These are phyloP conservation scores for Phialophora chinensis DNA, from an alignment of 2,329 filamentous ascomycete species.

Conservation along the genomic window DNA sequence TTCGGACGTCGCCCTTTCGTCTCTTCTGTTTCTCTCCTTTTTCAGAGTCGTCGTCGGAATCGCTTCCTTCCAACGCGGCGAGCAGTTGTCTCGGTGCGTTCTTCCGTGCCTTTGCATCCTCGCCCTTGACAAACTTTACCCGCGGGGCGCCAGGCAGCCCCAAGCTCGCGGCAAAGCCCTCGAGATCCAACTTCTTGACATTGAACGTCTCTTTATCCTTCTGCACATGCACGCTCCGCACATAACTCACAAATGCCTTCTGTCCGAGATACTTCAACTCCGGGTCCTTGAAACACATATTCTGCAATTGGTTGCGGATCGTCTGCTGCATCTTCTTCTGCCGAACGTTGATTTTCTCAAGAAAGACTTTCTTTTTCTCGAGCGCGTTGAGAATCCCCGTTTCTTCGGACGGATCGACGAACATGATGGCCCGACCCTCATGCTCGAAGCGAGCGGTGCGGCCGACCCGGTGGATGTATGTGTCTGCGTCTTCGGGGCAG, in stretches of 20 bases:
- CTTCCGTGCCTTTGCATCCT: conserved; percentile 84
- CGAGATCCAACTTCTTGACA: conserved; percentile 79
- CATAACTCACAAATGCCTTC: conserved; percentile 93
- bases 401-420: conserved; percentile 91
- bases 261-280: conserved; percentile 94
- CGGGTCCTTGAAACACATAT: conserved; percentile 93
- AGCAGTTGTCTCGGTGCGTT: conserved; percentile 76
- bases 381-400: conserved; percentile 85
- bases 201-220: conserved; percentile 92
- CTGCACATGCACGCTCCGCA: conserved; percentile 82
- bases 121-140: conserved; percentile 91
- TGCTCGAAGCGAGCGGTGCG: conserved; percentile 92
- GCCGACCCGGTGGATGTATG: conserved; percentile 95
- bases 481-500: conserved; percentile 94
- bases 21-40: conserved; percentile 60
- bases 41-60: conserved; percentile 47
- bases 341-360: conserved; percentile 83
- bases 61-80: conserved; percentile 63
- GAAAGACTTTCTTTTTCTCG: conserved; percentile 85
- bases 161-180: conserved; percentile 82
- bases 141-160: conserved; percentile 89
- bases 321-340: conserved; percentile 82
- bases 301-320: conserved; percentile 84
- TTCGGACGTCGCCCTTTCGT: conserved; percentile 71
- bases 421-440: conserved; percentile 84